Base-by-base conservation (phyloP, 305 asterid species). In the Solanum hybrid region DNA sequence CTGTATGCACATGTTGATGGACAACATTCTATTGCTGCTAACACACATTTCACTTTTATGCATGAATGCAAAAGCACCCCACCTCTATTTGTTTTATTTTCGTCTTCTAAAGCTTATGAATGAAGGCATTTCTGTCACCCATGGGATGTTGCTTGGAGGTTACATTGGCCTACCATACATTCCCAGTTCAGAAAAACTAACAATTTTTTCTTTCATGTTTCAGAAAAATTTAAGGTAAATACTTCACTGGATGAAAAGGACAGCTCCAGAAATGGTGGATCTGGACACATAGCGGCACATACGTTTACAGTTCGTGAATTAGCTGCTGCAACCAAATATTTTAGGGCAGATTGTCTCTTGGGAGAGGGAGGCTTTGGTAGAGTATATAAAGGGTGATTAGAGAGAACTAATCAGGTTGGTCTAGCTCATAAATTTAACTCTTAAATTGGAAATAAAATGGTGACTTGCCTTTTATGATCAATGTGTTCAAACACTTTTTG, bases 351-450 rank as follows among this genome's bases (percentile, higher is more conserved):
- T 90, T 95, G 96, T 91, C 93, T 95, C 76, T 91, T 96, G 91
- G 96, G 98, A 42, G 98, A 96, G 93, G 98, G 98, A 90, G 98
- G 98, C 88, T 95, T 95, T 88, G 98, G 99, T 87, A 94, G 96
- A 92, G 98, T 96, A 81, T 95, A 95, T 78, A 93, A 93, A 92
- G 98, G 99, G 88, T 91, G 92, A 42, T 88, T 95, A 82, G 97
- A 96, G 92, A 93, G 95, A 90, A 94, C 94, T 56, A 95, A 92
- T 92, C 99, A 94, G 98, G 99, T 95, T 82, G 40, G 79, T 87
- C 51, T n/a, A 10, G 32, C 73, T 64, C 85, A 38, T 80, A 38
- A 40, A 13, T 80, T 56, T 38, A 38, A 79, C 64, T 79, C 35
- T 37, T 38, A 24, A 79, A 37, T 36, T 80, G 66, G n/a, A 38